These are phyloP conservation scores for Curvularia verruculosa DNA, from an alignment of 2,329 filamentous ascomycete genomes.

Conservation along the genomic window DNA sequence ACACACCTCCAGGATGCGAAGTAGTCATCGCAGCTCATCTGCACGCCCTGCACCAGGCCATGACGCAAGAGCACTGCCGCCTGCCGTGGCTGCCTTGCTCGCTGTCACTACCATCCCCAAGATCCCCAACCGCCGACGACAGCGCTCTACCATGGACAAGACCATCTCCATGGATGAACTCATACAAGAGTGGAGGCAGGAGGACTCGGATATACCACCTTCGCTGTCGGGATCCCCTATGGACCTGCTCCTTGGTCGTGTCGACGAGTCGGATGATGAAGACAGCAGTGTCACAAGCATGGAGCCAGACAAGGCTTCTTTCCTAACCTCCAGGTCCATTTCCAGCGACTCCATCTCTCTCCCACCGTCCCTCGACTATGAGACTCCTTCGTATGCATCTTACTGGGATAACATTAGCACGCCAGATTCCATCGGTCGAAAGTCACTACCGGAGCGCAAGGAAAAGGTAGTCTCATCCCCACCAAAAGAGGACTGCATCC, in stretches of 20 bases:
- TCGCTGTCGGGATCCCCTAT: slow-evolving; percentile 56
- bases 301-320: slow-evolving; percentile 51
- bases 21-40: slow-evolving; percentile 39
- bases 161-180: slow-evolving; percentile 63
- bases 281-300: slow-evolving; percentile 52
- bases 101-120: slow-evolving; percentile 66
- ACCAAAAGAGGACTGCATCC: slow-evolving; percentile 59
- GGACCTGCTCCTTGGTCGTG: slow-evolving; percentile 62
- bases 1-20: slow-evolving; percentile 40
- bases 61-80: slow-evolving; percentile 55
- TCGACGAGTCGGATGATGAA: slow-evolving; percentile 54
- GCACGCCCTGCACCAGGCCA: slow-evolving; percentile 42
- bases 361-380: slow-evolving; percentile 52
- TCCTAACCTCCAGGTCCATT: slow-evolving; percentile 54
- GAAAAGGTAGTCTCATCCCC: slow-evolving; percentile 57
- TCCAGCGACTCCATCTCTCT: slow-evolving; percentile 64
- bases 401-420: slow-evolving; percentile 47
- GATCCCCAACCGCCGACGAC: slow-evolving; percentile 51
- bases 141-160: slow-evolving; percentile 50
- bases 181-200: slow-evolving; percentile 61
- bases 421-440: slow-evolving; percentile 39
- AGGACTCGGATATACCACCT: slow-evolving; percentile 48
- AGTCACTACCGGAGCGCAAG: slow-evolving; percentile 47
- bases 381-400: slow-evolving; percentile 57
- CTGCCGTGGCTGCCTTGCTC: slow-evolving; percentile 63